Evolutionary conservation across 1,284 basidiomycete genomes (phyloP), one percentile per base, ranked within the genome.

Genomic region (Rhodotorula sp.): DNA sequence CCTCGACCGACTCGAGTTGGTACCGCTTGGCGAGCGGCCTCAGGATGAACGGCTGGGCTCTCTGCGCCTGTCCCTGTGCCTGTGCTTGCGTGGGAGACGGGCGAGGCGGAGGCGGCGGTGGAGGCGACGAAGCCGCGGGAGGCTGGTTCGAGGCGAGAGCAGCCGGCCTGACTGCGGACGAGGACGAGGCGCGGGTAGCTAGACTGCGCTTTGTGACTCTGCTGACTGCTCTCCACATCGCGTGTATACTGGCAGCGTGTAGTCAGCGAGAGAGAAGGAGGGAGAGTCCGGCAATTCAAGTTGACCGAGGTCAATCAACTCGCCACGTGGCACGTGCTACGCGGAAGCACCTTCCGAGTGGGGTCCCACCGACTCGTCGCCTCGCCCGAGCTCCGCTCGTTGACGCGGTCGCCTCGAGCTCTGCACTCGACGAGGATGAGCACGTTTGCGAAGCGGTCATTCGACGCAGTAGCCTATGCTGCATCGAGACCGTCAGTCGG

Each of bases 1-100:
- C 64, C n/a, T 63, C 75, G 62, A 62, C 66, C 6, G 37, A 74
- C 53, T 61, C 73, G 74, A 61, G 71, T 44, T 77, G 75, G n/a
- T 61, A 58, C 5, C 26, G 33, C 4, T 61, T 61, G 1, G 71
- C 67, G 1, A 48, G 42, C 1, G 66, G 69, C 1, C 67, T 51
- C 30, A 70, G 66, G 42, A 76, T 64, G 57, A 74, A 75, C 4
- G 75, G 73, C 44, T 76, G 75, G 0, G 69, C 61, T n/a, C 59
- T 63, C 10, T 14, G 29, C 15, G 18, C 30, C 46, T 44, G n/a
- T 45, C 5, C 17, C 14, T 15, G n/a, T 45, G 10, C 17, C 14
- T 15, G 30, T 1, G 24, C 2, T 4, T 18, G 62, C 15, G 1
- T 20, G 42, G 48, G 12, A 10, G 37, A 42, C 37, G 10, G 37